Conservation (phyloP, 1,284 basidiomycete genomes). For the Exobasidium cylindrosporum region DNA sequence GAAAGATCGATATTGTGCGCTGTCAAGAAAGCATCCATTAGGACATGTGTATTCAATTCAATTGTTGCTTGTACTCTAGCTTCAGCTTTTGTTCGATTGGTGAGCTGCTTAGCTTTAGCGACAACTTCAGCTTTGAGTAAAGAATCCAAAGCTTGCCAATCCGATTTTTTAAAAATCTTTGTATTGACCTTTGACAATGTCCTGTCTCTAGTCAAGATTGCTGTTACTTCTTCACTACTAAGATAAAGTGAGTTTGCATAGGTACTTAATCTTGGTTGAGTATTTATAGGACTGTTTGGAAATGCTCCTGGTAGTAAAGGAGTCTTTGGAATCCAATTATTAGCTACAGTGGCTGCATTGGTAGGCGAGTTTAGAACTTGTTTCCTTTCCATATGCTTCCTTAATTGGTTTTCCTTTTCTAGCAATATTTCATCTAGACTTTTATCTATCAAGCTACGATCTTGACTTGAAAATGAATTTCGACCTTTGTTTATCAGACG, state of each 20-base stretch:
- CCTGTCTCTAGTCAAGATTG: not conserved
- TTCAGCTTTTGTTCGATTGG: not conserved
- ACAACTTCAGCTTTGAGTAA: not conserved
- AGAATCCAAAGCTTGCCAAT: not conserved
- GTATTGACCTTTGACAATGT: not conserved
- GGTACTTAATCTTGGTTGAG: too few relatives aligned
- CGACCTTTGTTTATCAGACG: too few relatives aligned
- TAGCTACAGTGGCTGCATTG: not conserved
- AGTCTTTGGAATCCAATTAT: not conserved
- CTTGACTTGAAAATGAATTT: not conserved
- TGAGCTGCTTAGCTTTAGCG: not conserved
- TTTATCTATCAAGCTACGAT: not conserved
- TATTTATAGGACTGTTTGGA: not conserved
- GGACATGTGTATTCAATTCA: conserved; percentile 1
- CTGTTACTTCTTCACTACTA: not conserved
- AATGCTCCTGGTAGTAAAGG: not conserved
- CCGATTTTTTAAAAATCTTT: not conserved
- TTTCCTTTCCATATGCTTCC: not conserved
- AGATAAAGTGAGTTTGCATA: not conserved
- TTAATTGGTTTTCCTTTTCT: not conserved
- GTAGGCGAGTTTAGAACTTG: not conserved
- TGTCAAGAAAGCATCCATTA: not conserved
- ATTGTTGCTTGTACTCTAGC: conserved; percentile 8
- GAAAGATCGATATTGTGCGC: not conserved
- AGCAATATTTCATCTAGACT: not conserved